Conservation (phyloP, 1,284 basidiomycete species). For the Abortiporus biennis region DNA sequence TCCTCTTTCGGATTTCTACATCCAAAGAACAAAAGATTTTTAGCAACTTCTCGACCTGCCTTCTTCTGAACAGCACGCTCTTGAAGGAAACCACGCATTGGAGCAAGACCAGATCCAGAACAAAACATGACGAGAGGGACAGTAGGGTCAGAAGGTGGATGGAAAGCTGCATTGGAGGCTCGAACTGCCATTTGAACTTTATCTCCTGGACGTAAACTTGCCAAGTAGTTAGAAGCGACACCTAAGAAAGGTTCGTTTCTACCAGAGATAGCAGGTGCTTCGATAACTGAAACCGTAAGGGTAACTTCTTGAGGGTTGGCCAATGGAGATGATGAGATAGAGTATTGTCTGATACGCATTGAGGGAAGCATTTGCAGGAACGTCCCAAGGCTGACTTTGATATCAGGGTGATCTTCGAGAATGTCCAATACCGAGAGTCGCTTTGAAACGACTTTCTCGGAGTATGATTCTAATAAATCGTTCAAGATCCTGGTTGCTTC, state of each 20-base stretch:
- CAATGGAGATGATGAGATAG: slow-evolving; percentile 47
- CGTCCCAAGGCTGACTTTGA: slow-evolving; percentile 32
- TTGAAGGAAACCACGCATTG: slow-evolving; percentile 50
- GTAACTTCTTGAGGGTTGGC: slow-evolving; percentile 37
- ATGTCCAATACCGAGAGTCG: slow-evolving; percentile 40
- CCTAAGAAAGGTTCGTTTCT: slow-evolving; percentile 34
- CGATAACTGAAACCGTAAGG: slow-evolving; percentile 41
- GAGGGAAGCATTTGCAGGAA: slow-evolving; percentile 40
- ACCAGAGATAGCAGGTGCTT: slow-evolving; percentile 29
- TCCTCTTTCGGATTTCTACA: slow-evolving; percentile 38
- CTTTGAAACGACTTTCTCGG: slow-evolving; percentile 29
- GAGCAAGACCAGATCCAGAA: slow-evolving; percentile 44
- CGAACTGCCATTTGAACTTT: slow-evolving; percentile 40
- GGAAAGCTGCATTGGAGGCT: slow-evolving; percentile 37
- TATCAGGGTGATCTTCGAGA: slow-evolving; percentile 33
- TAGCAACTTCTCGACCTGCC: slow-evolving; percentile 37
- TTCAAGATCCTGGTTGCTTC: slow-evolving; percentile 20
- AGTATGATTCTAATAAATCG: slow-evolving; percentile 26
- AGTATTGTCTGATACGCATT: slow-evolving; percentile 48
- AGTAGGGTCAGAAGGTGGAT: slow-evolving; percentile 36
- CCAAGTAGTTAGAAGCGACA: slow-evolving; percentile 44
- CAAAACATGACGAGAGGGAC: slow-evolving; percentile 44
- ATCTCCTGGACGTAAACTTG: slow-evolving; percentile 34
- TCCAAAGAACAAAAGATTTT: slow-evolving; percentile 43
- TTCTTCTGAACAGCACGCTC: slow-evolving; percentile 43